Evolutionary conservation across 495 filamentous ascomycete species (phyloP).

Genomic region (Cudoniella acicularis): DNA sequence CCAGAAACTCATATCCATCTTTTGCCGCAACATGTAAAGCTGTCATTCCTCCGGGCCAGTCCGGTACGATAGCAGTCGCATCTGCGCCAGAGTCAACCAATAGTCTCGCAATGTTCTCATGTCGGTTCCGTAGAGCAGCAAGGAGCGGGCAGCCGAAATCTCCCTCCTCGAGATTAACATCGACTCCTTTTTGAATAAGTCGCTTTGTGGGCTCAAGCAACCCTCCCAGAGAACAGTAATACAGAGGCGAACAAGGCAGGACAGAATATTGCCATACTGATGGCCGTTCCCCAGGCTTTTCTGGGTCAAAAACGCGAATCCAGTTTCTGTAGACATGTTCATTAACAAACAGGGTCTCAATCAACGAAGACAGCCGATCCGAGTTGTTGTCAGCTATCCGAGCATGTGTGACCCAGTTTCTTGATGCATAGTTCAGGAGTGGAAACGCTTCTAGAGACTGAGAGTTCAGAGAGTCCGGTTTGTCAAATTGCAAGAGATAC

Average conservation of each 20-base stretch:
- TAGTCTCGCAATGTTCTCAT: not conserved
- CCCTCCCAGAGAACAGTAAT: not conserved
- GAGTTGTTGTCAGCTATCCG: not conserved
- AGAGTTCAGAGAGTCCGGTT: slow-evolving; percentile 5
- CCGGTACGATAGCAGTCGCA: not conserved
- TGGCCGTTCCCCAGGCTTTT: not conserved
- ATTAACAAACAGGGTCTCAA: slow-evolving; percentile 3
- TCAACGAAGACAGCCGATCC: not conserved
- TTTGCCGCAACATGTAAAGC: not conserved
- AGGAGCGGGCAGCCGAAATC: slow-evolving; percentile 2
- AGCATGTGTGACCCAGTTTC: slow-evolving; percentile 27
- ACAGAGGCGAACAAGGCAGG: not conserved
- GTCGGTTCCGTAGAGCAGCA: not conserved
- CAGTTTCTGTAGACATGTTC: slow-evolving; percentile 12
- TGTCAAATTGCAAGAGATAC: slow-evolving; percentile 30
- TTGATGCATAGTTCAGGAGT: slow-evolving; percentile 23
- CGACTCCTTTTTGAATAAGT: not conserved
- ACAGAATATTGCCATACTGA: not conserved
- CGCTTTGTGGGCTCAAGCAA: not conserved
- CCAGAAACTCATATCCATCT: not conserved
- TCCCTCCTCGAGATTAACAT: not conserved
- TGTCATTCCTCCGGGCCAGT: not conserved
- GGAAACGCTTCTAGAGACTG: slow-evolving; percentile 16
- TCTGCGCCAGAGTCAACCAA: slow-evolving; percentile 25
- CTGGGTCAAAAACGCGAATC: slow-evolving; percentile 16